Percentiles rank a stretch among this genome's conserved stretches.
phyloP scores from a whole-genome alignment of 2,329 filamentous ascomycete species.

The Talaromyces sp. region DNA sequence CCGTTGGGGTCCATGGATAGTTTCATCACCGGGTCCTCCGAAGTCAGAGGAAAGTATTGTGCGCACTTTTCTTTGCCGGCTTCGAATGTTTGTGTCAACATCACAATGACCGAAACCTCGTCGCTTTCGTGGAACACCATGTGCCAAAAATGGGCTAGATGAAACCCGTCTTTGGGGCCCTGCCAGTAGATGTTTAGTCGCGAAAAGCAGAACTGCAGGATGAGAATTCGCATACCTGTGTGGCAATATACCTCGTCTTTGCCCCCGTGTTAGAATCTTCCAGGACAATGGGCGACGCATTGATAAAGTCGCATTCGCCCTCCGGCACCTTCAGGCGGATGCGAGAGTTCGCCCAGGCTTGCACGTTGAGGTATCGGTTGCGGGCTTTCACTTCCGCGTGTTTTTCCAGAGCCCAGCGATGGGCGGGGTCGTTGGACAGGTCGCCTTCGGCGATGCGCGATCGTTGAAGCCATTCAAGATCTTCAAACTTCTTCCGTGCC shows the following conservation, averaged over 20 bases:
- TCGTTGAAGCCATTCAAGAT: conserved; percentile 58
- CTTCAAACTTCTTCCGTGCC: conserved; percentile 55
- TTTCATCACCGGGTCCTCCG: conserved; percentile 48
- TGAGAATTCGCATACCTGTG: conserved; percentile 52
- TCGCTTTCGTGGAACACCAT: conserved; percentile 84
- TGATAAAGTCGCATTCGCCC: conserved; percentile 71
- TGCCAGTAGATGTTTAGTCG: conserved; percentile 21
- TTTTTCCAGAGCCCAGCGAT: conserved; percentile 55
- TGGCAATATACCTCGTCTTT: conserved; percentile 72
- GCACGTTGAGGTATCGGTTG: conserved; percentile 86
- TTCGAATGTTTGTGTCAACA: conserved; percentile 89
- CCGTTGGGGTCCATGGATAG: conserved; percentile 30
- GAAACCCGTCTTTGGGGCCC: conserved; percentile 68
- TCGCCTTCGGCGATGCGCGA: conserved; percentile 47
- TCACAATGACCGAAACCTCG: conserved; percentile 77
- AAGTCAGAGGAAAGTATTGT: conserved; percentile 70
- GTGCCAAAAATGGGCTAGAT: conserved; percentile 81
- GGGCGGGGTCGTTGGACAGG: conserved; percentile 41
- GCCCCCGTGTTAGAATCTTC: conserved; percentile 44
- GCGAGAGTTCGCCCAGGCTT: conserved; percentile 82
- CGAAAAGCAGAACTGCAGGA: not conserved
- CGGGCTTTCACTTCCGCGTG: conserved; percentile 55
- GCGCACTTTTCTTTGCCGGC: conserved; percentile 74
- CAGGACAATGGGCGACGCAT: conserved; percentile 68
- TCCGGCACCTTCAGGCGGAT: conserved; percentile 74